Conservation (phyloP, 2,329 filamentous ascomycete genomes). For the Colletotrichum simmondsii region DNA sequence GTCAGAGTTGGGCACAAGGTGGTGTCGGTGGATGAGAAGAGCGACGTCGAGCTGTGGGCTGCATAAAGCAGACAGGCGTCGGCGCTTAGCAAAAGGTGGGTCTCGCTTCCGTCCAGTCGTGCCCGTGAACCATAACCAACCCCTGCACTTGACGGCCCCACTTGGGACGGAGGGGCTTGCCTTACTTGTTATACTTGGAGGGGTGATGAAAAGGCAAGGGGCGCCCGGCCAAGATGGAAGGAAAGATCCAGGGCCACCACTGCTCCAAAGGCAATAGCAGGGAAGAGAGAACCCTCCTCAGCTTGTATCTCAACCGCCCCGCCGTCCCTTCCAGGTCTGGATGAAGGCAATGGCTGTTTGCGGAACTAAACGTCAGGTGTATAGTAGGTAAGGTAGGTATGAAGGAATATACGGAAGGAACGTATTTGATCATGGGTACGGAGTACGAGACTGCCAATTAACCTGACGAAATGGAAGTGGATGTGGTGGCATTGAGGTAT, state of each 20-base stretch:
- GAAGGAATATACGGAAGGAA: background rate
- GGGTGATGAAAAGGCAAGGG: slow-evolving; percentile 9
- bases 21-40: slow-evolving; percentile 41
- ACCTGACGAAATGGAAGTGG: background rate
- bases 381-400: background rate
- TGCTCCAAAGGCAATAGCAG: background rate
- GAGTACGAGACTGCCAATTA: background rate
- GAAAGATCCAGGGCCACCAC: background rate
- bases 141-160: slow-evolving; percentile 43
- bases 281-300: background rate
- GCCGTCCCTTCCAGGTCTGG: background rate
- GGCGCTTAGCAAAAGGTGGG: slow-evolving; percentile 64
- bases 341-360: background rate
- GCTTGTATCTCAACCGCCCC: background rate
- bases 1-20: slow-evolving; percentile 42
- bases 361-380: background rate
- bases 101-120: slow-evolving; percentile 51
- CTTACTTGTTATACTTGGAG: slow-evolving; percentile 3
- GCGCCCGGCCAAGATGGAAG: background rate
- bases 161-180: background rate
- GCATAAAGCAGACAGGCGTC: slow-evolving; percentile 63
- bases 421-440: background rate
- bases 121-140: slow-evolving; percentile 47
- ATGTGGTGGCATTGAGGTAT: background rate
- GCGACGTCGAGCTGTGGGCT: slow-evolving; percentile 48